Evolutionary conservation across 176 grass and related monocot genomes (phyloP).

Genomic region (Phyllostachys edulis): DNA sequence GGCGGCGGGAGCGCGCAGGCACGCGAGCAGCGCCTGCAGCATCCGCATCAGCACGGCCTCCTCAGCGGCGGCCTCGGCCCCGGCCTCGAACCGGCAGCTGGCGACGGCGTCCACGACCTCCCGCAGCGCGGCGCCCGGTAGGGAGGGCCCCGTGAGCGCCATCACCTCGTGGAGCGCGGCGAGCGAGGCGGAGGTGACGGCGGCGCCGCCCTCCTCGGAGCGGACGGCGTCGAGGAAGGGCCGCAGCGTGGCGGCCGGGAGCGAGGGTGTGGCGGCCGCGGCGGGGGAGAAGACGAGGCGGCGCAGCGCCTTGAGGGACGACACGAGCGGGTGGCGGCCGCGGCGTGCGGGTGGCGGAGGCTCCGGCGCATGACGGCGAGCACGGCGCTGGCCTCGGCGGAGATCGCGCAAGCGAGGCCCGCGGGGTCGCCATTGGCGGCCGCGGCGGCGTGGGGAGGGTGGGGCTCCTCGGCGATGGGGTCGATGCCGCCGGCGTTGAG

Average conservation of each 20-base stretch:
- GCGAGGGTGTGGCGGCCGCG: not conserved
- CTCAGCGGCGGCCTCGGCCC: slow-evolving; percentile 58
- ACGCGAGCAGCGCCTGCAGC: slow-evolving; percentile 75
- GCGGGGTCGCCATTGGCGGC: slow-evolving; percentile 21
- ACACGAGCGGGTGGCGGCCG: slow-evolving; percentile 62
- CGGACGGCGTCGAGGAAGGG: slow-evolving; percentile 86
- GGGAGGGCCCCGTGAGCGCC: slow-evolving; percentile 39
- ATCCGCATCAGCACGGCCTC: slow-evolving; percentile 88
- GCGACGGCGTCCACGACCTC: slow-evolving; percentile 80
- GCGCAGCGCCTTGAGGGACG: slow-evolving; percentile 76
- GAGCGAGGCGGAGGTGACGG: slow-evolving; percentile 75
- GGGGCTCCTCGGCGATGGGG: slow-evolving; percentile 55
- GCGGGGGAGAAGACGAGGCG: slow-evolving; percentile 61
- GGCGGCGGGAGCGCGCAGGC: slow-evolving; percentile 56
- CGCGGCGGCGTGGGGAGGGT: not conserved
- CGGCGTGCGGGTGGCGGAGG: slow-evolving; percentile 53
- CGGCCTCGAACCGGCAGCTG: slow-evolving; percentile 76
- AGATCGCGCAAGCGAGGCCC: slow-evolving; percentile 74
- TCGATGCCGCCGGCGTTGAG: slow-evolving; percentile 52
- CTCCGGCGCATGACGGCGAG: slow-evolving; percentile 83
- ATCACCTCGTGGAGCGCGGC: slow-evolving; percentile 69
- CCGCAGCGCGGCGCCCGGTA: slow-evolving; percentile 55
- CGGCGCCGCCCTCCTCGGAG: slow-evolving; percentile 73
- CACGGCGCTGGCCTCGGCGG: slow-evolving; percentile 73
- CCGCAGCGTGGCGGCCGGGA: slow-evolving; percentile 41